A percentile compares a stretch with the other conserved stretches of the same genome.
Evolutionary conservation across 768 basidiomycete genomes (phyloP).

Genomic region (Naematelia encephala): DNA sequence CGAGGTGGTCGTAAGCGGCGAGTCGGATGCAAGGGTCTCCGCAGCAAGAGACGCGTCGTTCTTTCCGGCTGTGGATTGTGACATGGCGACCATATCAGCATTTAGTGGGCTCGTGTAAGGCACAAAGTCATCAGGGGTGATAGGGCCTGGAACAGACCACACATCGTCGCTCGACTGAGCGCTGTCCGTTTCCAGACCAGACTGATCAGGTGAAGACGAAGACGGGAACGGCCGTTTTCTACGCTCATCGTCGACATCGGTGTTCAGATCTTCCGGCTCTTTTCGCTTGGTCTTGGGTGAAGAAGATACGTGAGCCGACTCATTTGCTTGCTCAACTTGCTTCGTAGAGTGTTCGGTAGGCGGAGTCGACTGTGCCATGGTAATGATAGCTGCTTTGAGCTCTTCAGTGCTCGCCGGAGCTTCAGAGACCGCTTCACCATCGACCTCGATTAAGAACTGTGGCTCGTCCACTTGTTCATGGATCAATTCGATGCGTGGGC

Average conservation of each 20-base stretch:
- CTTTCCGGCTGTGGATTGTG: neutral
- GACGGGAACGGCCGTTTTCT: neutral
- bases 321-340: too few relatives aligned
- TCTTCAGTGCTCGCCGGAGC: neutral
- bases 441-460: neutral
- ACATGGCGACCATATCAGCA: neutral
- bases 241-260: too few relatives aligned
- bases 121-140: neutral
- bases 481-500: neutral
- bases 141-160: neutral
- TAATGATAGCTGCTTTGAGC: neutral
- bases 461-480: neutral
- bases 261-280: neutral
- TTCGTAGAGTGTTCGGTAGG: too few relatives aligned
- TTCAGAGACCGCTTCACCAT: neutral
- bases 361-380: neutral
- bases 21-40: too few relatives aligned
- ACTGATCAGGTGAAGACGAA: neutral
- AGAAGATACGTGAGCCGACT: too few relatives aligned
- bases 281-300: too few relatives aligned
- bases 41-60: neutral
- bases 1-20: too few relatives aligned
- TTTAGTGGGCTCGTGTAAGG: neutral
- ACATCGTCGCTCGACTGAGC: neutral
- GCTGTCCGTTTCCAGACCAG: neutral